phyloP scores from a whole-genome alignment of 495 filamentous ascomycete genomes.

The Hyaloscypha hepaticicola region DNA sequence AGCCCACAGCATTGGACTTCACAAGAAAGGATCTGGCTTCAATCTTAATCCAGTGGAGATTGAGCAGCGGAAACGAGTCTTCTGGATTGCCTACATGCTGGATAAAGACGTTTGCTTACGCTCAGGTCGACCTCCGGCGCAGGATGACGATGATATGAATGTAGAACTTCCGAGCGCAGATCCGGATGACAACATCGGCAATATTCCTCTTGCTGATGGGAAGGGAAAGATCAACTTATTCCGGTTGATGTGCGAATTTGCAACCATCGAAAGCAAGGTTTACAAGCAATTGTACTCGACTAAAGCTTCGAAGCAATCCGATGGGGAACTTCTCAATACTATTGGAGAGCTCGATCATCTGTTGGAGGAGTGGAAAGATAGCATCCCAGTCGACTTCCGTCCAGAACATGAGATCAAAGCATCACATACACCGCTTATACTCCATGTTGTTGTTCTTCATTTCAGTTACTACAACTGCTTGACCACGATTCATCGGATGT shows the following conservation, averaged over 20 bases:
- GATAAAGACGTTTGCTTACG: conserved; percentile 95
- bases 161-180: conserved; percentile 92
- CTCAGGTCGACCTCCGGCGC: conserved; percentile 87
- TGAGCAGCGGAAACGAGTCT: conserved; percentile 93
- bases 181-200: conserved; percentile 87
- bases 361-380: conserved; percentile 95
- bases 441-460: conserved; percentile 90
- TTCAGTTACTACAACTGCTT: conserved; percentile 98
- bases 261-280: conserved; percentile 87
- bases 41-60: conserved; percentile 87
- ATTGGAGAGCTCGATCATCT: conserved; percentile 94
- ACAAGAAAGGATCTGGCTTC: conserved; percentile 89
- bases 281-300: conserved; percentile 94
- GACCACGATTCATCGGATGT: conserved; percentile 98
- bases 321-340: conserved; percentile 90
- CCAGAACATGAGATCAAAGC: conserved; percentile 94
- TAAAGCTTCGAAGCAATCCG: conserved; percentile 86
- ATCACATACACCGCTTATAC: conserved; percentile 80
- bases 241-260: conserved; percentile 84
- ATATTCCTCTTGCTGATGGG: conserved; percentile 87
- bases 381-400: conserved; percentile 88
- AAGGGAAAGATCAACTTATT: conserved; percentile 94
- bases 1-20: conserved; percentile 91
- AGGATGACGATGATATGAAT: conserved; percentile 98
- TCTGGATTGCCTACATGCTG: conserved; percentile 96